Evolutionary conservation across 306 rosid species (phyloP).

Genomic region (Arachis hypogaea): DNA sequence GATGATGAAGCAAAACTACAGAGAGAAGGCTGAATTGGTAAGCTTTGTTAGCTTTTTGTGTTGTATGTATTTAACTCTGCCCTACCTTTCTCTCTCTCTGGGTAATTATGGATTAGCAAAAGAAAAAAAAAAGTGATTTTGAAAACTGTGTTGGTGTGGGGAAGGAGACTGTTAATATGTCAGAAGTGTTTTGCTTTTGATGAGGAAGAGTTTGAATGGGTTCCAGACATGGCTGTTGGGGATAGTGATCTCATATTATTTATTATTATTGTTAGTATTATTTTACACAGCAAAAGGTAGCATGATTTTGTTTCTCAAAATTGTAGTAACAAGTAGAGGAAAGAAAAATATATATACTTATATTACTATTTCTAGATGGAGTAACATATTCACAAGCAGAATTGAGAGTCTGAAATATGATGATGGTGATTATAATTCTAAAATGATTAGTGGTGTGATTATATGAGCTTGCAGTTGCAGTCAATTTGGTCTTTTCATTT

Average conservation of each 20-base stretch:
- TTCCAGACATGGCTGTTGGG: constrained; percentile 63
- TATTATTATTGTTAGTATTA: not conserved
- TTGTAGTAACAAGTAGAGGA: constrained; percentile 16
- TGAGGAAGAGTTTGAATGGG: constrained; percentile 63
- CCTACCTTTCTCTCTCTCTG: constrained; percentile 19
- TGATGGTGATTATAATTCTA: constrained; percentile 90
- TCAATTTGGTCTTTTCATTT: constrained; percentile 32
- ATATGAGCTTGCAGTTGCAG: constrained; percentile 37
- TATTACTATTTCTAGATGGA: too few relatives aligned
- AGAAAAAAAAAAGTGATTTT: constrained; percentile 47
- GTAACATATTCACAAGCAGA: constrained; percentile 27
- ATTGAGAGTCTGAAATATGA: constrained; percentile 44
- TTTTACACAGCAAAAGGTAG: constrained; percentile 54
- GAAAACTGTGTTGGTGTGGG: constrained; percentile 57
- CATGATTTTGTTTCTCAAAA: constrained; percentile 60
- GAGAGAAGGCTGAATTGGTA: constrained; percentile 38
- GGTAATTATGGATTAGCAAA: constrained; percentile 43
- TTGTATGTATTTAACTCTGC: constrained; percentile 33
- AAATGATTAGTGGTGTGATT: constrained; percentile 80
- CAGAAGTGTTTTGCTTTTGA: constrained; percentile 65
- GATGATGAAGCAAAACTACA: constrained; percentile 41
- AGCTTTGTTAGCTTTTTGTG: constrained; percentile 25
- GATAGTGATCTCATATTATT: constrained; percentile 37
- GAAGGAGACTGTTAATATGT: constrained; percentile 59
- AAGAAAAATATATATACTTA: not conserved